These are phyloP conservation scores for Irineochytrium annulatum DNA, from an alignment of 192 early-diverging fungal species.

Conservation along the genomic window DNA sequence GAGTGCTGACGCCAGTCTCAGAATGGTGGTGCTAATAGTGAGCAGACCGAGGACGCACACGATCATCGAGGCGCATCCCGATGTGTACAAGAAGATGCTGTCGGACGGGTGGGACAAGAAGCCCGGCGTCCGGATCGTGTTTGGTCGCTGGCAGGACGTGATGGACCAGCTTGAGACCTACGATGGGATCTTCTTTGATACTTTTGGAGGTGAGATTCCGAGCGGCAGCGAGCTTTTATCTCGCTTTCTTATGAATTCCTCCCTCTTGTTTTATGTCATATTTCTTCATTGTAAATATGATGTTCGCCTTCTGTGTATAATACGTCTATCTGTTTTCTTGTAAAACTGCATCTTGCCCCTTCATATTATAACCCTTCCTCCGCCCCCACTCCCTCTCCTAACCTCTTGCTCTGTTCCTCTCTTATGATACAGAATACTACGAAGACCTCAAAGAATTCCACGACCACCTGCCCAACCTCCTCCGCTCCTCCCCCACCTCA, in stretches of 20 bases:
- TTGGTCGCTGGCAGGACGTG: constrained; percentile 88
- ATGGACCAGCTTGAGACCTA: constrained; percentile 67
- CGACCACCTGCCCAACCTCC: constrained; percentile 61
- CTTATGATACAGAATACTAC: constrained; percentile 92
- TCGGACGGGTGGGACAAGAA: constrained; percentile 82
- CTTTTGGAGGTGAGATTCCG: constrained; percentile 21
- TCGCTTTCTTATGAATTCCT: too few species aligned
- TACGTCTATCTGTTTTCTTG: too few species aligned
- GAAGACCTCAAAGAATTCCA: constrained; percentile 72
- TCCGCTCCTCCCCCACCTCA: constrained; percentile 55
- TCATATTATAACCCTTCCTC: too few species aligned
- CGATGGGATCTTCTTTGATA: constrained; percentile 88
- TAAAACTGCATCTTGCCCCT: too few species aligned
- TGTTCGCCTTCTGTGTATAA: too few species aligned
- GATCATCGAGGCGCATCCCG: constrained; percentile 97
- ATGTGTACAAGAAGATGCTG: constrained; percentile 87
- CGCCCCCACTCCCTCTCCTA: too few species aligned
- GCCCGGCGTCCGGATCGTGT: constrained; percentile 74
- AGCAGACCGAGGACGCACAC: constrained; percentile 73
- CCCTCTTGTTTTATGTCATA: background rate
- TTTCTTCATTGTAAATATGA: too few species aligned
- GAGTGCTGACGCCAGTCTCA: too few species aligned
- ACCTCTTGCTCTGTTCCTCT: too few species aligned
- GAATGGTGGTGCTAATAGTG: too few species aligned
- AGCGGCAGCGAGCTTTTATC: background rate